Evolutionary conservation across 75 land plant genomes (phyloP), one percentile per base, ranked within the genome.

Genomic region (Selaginella moellendorffii): DNA sequence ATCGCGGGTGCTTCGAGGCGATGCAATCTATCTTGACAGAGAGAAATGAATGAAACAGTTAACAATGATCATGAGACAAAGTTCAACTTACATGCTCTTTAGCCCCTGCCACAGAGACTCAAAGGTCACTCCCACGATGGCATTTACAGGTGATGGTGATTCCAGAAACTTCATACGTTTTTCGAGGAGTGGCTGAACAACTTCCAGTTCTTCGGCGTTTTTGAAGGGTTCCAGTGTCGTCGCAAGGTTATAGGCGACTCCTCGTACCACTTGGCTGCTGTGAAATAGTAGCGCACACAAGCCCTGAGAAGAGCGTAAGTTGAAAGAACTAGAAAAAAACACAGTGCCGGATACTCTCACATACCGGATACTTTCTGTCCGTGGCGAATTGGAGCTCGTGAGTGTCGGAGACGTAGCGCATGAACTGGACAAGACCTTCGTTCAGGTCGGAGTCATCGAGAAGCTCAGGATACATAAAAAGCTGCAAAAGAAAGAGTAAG

Each of bases 221-320:
- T 93, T 19, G 59, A 56, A 56, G n/a, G 59, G 59, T 42, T 80
- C 87, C 77, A 93, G 74, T 9, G 59, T 63, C 68, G 72, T 67
- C 52, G 87, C 98, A 30, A 93, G 74, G 24, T 82, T 79, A 69
- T 67, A 67, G 53, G 85, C 98, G 65, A 93, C 80, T 25, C 83
- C 64, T 14, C 96, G 82, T 23, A 72, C 81, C 54, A 73, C 77
- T 64, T 76, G 73, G 53, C 80, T 80, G 64, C 73, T 68, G 54
- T 83, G 79, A 14, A 88, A 86, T 54, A 93, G 76, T 24, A 93
- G 76, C 0, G 90, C 85, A 79, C 86, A 93, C 1, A 88, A 85
- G n/a, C 98, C 98, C 97, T 92, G 74, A 36, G 46, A 36, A 36
- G 46, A 36, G 46, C 5, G 46, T 5, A 14, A 36, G 46, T 5